phyloP scores from a whole-genome alignment of 768 basidiomycete species.

The Lentinula raphanica region DNA sequence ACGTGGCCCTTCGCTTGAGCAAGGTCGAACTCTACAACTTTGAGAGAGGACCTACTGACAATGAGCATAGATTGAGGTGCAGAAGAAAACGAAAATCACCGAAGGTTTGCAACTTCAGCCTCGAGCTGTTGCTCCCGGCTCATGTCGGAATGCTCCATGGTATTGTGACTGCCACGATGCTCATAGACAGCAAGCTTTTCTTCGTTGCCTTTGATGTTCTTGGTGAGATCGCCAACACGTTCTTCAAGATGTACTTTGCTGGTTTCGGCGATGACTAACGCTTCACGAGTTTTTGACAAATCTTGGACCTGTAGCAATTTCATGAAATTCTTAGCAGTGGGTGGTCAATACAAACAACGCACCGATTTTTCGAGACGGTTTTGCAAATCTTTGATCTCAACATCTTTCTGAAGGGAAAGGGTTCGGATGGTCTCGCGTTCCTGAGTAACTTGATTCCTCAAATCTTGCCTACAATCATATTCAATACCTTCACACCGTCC shows the following conservation, averaged over 20 bases:
- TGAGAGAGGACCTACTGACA: slow-evolving; percentile 59
- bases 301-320: slow-evolving; percentile 48
- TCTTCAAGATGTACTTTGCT: slow-evolving; percentile 77
- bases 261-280: slow-evolving; percentile 66
- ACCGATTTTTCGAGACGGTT: slow-evolving; percentile 67
- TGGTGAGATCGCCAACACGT: slow-evolving; percentile 54
- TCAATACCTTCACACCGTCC: background rate
- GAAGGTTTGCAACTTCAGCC: slow-evolving; percentile 77
- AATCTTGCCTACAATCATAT: slow-evolving; percentile 55
- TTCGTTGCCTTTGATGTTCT: slow-evolving; percentile 66
- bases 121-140: slow-evolving; percentile 76
- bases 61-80: background rate
- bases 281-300: slow-evolving; percentile 62
- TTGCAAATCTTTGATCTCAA: slow-evolving; percentile 74
- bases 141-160: slow-evolving; percentile 21
- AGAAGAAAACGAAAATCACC: slow-evolving; percentile 35
- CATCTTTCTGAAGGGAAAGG: slow-evolving; percentile 71
- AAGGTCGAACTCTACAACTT: slow-evolving; percentile 74
- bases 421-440: slow-evolving; percentile 76
- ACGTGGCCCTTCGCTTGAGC: slow-evolving; percentile 65
- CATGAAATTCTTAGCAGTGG: slow-evolving; percentile 9
- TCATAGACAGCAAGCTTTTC: slow-evolving; percentile 89
- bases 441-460: slow-evolving; percentile 60
- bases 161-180: slow-evolving; percentile 39
- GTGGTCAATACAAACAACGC: slow-evolving; percentile 18